phyloP scores from a whole-genome alignment of 164 flowering plant species.

The Chimonanthus praecox region DNA sequence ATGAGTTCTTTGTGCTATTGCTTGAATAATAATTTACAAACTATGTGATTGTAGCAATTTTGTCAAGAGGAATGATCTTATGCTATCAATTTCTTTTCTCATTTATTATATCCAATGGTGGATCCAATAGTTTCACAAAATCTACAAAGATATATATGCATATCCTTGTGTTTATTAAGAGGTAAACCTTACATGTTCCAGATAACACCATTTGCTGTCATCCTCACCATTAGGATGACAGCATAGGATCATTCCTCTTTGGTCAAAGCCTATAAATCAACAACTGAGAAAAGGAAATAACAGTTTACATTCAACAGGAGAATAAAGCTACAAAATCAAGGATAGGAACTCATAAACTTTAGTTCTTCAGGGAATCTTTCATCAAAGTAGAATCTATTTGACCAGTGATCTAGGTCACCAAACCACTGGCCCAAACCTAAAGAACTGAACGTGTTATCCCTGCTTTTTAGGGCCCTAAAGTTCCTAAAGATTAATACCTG shows the following conservation, averaged over 20 bases:
- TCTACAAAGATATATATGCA: too few relatives aligned
- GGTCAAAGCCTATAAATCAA: background rate
- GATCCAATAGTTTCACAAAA: too few relatives aligned
- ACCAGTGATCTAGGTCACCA: background rate
- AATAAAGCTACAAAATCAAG: background rate
- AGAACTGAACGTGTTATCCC: background rate
- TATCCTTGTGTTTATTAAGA: too few relatives aligned
- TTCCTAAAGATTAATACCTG: slow-evolving; percentile 36
- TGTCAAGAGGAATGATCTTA: too few relatives aligned
- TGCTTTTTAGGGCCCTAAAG: background rate
- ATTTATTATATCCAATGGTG: too few relatives aligned
- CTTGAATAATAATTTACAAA: too few relatives aligned
- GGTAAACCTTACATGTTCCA: too few relatives aligned
- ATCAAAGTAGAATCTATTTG: background rate
- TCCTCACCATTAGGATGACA: too few relatives aligned
- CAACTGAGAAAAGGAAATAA: background rate
- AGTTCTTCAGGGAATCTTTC: background rate
- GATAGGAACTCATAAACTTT: background rate
- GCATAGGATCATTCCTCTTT: background rate
- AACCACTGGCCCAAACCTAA: background rate
- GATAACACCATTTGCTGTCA: too few relatives aligned
- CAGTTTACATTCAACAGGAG: background rate
- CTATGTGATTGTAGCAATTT: too few relatives aligned
- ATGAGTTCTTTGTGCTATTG: too few relatives aligned
- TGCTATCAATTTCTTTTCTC: too few relatives aligned